Conservation (phyloP, 176 grass and related monocot species). For the Zizania latifolia region DNA sequence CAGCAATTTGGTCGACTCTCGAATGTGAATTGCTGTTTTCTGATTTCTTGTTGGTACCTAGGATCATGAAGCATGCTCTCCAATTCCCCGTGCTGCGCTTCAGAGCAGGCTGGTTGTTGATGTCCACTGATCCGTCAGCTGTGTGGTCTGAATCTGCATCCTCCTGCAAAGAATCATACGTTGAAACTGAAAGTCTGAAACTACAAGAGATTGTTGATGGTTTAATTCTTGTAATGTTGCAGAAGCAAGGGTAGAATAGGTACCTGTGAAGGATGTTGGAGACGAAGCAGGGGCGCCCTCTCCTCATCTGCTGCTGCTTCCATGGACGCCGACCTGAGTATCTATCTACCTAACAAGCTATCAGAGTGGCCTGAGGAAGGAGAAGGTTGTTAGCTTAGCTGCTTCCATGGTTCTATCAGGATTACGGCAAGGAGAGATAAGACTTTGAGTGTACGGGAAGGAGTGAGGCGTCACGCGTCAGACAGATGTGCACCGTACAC, state of each 20-base stretch:
- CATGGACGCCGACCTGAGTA: neutral
- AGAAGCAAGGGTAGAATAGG: no score
- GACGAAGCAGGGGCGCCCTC: neutral
- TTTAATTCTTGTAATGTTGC: no score
- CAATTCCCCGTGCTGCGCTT: conserved; percentile 25
- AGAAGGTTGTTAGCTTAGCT: no score
- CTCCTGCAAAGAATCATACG: neutral
- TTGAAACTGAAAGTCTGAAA: neutral
- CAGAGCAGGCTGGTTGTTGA: conserved; percentile 4
- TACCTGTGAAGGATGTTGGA: neutral
- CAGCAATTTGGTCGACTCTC: neutral
- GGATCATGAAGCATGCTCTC: conserved; percentile 22
- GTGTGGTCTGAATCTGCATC: neutral
- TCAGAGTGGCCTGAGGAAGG: no score
- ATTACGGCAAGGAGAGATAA: no score
- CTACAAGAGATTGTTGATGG: neutral
- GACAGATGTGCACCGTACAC: no score
- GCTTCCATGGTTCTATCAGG: no score
- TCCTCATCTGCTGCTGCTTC: neutral
- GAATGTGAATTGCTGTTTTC: neutral
- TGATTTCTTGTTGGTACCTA: neutral
- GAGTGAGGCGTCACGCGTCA: no score
- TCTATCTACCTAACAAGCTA: no score
- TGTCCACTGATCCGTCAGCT: conserved; percentile 21
- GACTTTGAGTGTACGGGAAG: no score